phyloP scores from a whole-genome alignment of 495 filamentous ascomycete genomes.

The Mycothermus thermophilus region DNA sequence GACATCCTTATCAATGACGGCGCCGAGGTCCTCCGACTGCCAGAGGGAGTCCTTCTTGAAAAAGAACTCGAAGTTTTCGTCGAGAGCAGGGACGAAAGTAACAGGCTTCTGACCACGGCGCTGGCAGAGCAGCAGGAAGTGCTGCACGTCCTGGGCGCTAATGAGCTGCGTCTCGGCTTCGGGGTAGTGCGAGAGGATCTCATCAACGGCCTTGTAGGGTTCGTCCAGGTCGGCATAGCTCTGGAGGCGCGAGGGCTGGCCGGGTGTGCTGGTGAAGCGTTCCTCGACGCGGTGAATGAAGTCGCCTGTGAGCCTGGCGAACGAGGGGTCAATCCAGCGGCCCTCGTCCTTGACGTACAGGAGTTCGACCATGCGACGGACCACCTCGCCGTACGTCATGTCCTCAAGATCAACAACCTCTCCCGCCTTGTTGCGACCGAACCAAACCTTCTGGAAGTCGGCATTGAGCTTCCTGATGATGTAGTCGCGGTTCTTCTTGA shows the following conservation, averaged over 20 bases:
- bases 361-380: conserved; percentile 86
- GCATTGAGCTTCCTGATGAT: conserved; percentile 97
- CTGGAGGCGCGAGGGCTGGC: conserved; percentile 53
- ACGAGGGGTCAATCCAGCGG: conserved; percentile 85
- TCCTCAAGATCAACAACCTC: conserved; percentile 89
- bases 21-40: conserved; percentile 95
- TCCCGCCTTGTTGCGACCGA: conserved; percentile 72
- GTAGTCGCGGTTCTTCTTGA: conserved; percentile 83
- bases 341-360: conserved; percentile 91
- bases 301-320: conserved; percentile 70
- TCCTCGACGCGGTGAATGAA: conserved; percentile 95
- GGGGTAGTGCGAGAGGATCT: conserved; percentile 68
- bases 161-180: conserved; percentile 82
- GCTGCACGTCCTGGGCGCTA: conserved; percentile 92
- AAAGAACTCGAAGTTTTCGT: conserved; percentile 93
- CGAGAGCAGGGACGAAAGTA: conserved; percentile 83
- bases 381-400: conserved; percentile 92
- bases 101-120: conserved; percentile 90
- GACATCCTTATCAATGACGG: conserved; percentile 90
- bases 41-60: conserved; percentile 99
- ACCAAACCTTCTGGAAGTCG: conserved; percentile 99
- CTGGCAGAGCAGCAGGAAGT: conserved; percentile 88
- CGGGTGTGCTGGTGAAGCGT: conserved; percentile 58
- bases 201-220: conserved; percentile 62
- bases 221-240: conserved; percentile 77